phyloP scores from a whole-genome alignment of 306 rosid species.

The Canavalia gladiata region DNA sequence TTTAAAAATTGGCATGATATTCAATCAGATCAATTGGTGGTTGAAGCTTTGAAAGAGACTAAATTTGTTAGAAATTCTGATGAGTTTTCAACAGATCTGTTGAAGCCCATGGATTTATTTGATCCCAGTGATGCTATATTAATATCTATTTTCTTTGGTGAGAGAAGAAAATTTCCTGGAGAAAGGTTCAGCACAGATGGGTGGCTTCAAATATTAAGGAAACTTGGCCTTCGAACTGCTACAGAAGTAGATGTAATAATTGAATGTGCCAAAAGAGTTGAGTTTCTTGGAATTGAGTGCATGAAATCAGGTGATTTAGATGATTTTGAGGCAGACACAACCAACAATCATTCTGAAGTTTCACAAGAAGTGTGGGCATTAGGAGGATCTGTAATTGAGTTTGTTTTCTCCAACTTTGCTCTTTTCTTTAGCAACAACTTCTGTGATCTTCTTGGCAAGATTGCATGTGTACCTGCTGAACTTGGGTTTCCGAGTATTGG shows the following conservation, averaged over 20 bases:
- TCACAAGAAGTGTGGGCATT: slow-evolving; percentile 85
- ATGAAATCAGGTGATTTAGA: slow-evolving; percentile 72
- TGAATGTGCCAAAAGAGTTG: slow-evolving; percentile 95
- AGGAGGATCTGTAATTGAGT: slow-evolving; percentile 89
- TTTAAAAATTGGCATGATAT: slow-evolving; percentile 92
- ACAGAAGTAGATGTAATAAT: slow-evolving; percentile 82
- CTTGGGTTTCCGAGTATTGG: slow-evolving; percentile 86
- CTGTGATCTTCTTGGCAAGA: slow-evolving; percentile 85
- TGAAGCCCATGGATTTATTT: slow-evolving; percentile 79
- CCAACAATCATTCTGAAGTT: slow-evolving; percentile 66
- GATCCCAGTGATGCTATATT: slow-evolving; percentile 91
- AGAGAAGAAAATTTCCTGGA: slow-evolving; percentile 90
- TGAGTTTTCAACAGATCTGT: slow-evolving; percentile 81
- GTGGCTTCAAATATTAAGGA: slow-evolving; percentile 93
- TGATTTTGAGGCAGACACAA: slow-evolving; percentile 73
- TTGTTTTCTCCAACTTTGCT: slow-evolving; percentile 88
- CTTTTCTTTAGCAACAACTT: slow-evolving; percentile 84
- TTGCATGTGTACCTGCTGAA: slow-evolving; percentile 90
- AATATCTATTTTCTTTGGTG: slow-evolving; percentile 90
- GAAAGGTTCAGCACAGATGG: slow-evolving; percentile 89
- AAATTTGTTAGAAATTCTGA: slow-evolving; percentile 88
- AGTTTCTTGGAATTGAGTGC: slow-evolving; percentile 87
- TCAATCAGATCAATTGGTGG: slow-evolving; percentile 70
- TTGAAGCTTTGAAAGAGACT: slow-evolving; percentile 82
- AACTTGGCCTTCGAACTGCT: slow-evolving; percentile 84